A percentile compares a stretch with the other conserved stretches of the same genome.
phyloP scores from a whole-genome alignment of 2,329 filamentous ascomycete species.

The Stagonosporopsis tanaceti region DNA sequence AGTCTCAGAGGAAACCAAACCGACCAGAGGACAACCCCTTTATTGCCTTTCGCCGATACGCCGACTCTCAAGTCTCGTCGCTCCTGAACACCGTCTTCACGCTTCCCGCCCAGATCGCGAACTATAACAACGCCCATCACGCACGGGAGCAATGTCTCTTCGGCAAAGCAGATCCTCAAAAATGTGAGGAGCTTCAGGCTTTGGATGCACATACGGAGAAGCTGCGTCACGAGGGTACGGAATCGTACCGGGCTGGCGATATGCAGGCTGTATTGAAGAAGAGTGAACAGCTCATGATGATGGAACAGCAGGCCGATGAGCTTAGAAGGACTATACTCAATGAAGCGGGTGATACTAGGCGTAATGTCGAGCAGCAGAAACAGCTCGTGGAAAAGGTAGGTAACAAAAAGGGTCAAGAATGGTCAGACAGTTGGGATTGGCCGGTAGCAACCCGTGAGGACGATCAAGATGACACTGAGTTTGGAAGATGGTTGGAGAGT shows the following conservation, averaged over 20 bases:
- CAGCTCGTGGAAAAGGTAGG: conserved; percentile 39
- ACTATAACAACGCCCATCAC: conserved; percentile 40
- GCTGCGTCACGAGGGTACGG: conserved; percentile 35
- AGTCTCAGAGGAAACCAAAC: conserved; percentile 24
- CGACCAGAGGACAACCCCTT: conserved; percentile 60
- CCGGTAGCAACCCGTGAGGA: conserved; percentile 39
- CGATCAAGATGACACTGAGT: conserved; percentile 13
- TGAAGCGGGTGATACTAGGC: conserved; percentile 6
- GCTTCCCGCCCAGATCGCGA: conserved; percentile 42
- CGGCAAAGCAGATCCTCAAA: conserved; percentile 37
- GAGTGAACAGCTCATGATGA: conserved; percentile 43
- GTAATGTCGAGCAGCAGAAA: conserved; percentile 16
- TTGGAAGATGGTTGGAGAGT: conserved; percentile 13
- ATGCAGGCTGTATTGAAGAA: conserved; percentile 37
- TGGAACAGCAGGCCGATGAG: conserved; percentile 38
- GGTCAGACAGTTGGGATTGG: conserved; percentile 48
- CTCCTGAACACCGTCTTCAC: conserved; percentile 62
- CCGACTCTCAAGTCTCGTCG: conserved; percentile 65
- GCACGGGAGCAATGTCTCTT: conserved; percentile 45
- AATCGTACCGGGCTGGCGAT: conserved; percentile 39
- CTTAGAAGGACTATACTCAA: conserved; percentile 36
- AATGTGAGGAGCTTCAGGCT: conserved; percentile 38
- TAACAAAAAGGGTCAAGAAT: conserved; percentile 44
- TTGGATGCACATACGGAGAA: conserved; percentile 32
- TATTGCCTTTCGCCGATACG: conserved; percentile 67